These are phyloP conservation scores for Ciborinia camelliae DNA, from an alignment of 2,329 filamentous ascomycete genomes.

Conservation along the genomic window DNA sequence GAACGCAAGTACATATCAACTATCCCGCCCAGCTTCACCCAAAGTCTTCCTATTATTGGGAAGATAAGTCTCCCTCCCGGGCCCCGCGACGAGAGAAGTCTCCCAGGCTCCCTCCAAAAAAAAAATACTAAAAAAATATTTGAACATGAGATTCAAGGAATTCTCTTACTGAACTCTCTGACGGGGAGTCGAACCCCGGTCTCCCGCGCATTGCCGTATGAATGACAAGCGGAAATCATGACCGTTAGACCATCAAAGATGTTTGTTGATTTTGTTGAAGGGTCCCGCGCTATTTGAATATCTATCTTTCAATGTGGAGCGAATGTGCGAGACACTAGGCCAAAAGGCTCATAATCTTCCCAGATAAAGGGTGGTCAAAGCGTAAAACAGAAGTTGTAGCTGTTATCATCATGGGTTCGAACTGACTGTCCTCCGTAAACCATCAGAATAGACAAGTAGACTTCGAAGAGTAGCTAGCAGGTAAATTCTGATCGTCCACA, in stretches of 20 bases:
- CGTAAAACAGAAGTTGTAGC: background rate
- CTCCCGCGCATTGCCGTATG: constrained; percentile 24
- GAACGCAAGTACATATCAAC: background rate
- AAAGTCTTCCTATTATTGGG: background rate
- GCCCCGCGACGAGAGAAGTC: background rate
- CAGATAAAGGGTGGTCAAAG: background rate
- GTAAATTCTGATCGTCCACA: background rate
- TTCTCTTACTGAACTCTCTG: constrained; percentile 21
- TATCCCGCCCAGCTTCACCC: background rate
- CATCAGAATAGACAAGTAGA: background rate
- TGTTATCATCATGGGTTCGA: background rate
- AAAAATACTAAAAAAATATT: background rate
- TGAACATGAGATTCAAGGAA: background rate
- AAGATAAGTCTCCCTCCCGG: background rate
- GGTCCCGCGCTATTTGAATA: fast-evolving
- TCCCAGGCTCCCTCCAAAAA: background rate
- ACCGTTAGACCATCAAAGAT: constrained; percentile 38
- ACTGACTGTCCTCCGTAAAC: too few relatives aligned
- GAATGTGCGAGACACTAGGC: background rate
- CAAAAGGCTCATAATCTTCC: too few relatives aligned
- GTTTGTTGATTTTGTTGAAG: background rate
- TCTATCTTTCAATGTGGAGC: background rate
- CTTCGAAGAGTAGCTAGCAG: background rate
- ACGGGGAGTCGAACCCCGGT: constrained; percentile 34
- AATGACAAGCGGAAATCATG: constrained; percentile 40